Evolutionary conservation across 257 asterid species (phyloP).

Genomic region (Penstemon davidsonii): DNA sequence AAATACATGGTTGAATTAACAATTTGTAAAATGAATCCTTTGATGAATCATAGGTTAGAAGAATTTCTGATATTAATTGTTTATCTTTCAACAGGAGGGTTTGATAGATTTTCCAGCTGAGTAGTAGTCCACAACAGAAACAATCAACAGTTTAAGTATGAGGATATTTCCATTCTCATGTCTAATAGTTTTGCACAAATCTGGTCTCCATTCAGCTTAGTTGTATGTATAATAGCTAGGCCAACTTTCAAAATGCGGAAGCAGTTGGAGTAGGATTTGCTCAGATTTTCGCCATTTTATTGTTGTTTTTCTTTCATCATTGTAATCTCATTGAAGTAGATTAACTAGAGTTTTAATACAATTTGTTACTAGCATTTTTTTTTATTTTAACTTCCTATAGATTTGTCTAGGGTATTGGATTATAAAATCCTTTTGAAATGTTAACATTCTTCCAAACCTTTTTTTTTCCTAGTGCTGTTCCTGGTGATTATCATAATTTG

Average conservation of each 20-base stretch:
- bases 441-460: too few relatives aligned
- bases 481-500: background rate
- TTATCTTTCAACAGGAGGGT: conserved; percentile 50
- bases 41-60: background rate
- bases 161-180: conserved; percentile 20
- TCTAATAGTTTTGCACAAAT: conserved; percentile 14
- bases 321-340: conserved; percentile 49
- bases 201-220: conserved; percentile 21
- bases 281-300: conserved; percentile 10
- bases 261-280: conserved; percentile 36
- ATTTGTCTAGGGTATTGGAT: conserved; percentile 16
- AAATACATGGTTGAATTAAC: background rate
- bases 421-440: conserved; percentile 8
- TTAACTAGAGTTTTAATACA: conserved; percentile 32
- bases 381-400: conserved; percentile 11
- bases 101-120: conserved; percentile 34
- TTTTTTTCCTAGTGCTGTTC: background rate
- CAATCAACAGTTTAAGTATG: conserved; percentile 15
- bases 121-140: conserved; percentile 24
- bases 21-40: background rate
- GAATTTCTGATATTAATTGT: conserved; percentile 24
- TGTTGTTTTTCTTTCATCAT: conserved; percentile 20
- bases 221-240: conserved; percentile 47
- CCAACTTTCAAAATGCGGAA: conserved; percentile 31
- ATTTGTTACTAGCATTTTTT: conserved; percentile 15